Evolutionary conservation across 2,329 filamentous ascomycete genomes (phyloP), one percentile per base, ranked within the genome.

Genomic region (Colletotrichum tabaci): DNA sequence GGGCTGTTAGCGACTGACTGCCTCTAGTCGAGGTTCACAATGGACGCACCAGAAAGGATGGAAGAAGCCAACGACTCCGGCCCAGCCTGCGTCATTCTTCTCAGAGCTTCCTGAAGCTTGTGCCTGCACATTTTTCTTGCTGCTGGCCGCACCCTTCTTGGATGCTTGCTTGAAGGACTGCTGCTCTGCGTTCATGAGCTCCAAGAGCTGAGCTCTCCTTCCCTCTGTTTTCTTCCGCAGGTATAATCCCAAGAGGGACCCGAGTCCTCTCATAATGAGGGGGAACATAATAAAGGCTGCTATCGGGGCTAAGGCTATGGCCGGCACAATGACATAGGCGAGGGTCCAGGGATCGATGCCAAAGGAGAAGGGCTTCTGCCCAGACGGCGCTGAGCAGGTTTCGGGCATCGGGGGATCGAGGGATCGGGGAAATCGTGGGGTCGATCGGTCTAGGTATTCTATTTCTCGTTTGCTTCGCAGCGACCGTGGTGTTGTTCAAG

Each of bases 51-150:
- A 98, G 81, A 98, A 99, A 1, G 96, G 96, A 81, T 99, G 96
- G 80, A 99, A 98, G 87, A 99, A 98, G 57, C 94, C 96, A 74
- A 98, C 90, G 64, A 98, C 91, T 42, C 95, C 95, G 73, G 91
- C 87, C 93, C 94, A 98, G 56, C 92, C 88, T 2, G 87, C 85
- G 13, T 80, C 82, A 66, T 82, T 82, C 66, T 82, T 92, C 89
- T 44, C 60, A 21, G 60, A 55, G 49, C 18, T 70, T 50, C 66
- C 69, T 21, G 66, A 53, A 58, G 66, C 23, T 21, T 65, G 42
- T 61, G 69, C 26, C 60, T 70, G 61, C 30, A 94, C 87, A 76
- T 90, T 91, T 80, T 94, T 91, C 91, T 92, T 94, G 61, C 91
- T 91, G 38, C 91, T 16, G n/a, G n/a, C 40, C 38, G 60, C 89